phyloP scores from a whole-genome alignment of 2,329 filamentous ascomycete species.

The Colletotrichum somersetense region DNA sequence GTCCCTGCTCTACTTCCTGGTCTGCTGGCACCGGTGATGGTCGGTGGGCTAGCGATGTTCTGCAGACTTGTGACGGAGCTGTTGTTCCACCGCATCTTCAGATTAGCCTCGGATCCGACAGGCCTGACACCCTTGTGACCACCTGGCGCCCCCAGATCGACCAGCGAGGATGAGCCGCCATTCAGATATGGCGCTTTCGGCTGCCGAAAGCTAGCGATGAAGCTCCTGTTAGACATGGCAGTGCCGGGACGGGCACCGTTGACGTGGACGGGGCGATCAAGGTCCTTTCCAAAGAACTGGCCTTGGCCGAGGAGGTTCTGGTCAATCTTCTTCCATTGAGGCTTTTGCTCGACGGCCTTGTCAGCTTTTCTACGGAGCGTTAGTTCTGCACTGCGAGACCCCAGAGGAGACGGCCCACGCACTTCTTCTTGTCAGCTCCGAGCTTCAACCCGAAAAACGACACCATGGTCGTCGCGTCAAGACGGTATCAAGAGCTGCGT shows the following conservation, averaged over 20 bases:
- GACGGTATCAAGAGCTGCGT: conserved; percentile 30
- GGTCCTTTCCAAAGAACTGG: conserved; percentile 53
- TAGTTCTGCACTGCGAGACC: not conserved
- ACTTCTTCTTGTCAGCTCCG: conserved; percentile 69
- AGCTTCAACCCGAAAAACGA: conserved; percentile 71
- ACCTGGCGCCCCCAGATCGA: conserved; percentile 54
- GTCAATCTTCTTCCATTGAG: conserved; percentile 50
- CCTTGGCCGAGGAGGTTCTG: conserved; percentile 51
- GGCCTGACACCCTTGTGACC: conserved; percentile 51
- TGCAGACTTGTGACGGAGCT: conserved; percentile 52
- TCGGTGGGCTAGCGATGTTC: conserved; percentile 48
- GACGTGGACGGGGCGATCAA: conserved; percentile 51
- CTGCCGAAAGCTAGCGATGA: conserved; percentile 43
- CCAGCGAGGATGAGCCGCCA: conserved; percentile 58
- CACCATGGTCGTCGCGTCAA: conserved; percentile 59
- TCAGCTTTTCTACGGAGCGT: conserved; percentile 42
- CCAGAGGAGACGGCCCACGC: not conserved
- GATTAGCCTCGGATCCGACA: conserved; percentile 55
- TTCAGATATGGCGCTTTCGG: conserved; percentile 52
- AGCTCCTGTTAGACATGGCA: conserved; percentile 50
- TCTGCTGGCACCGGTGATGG: conserved; percentile 44
- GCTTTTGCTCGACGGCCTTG: conserved; percentile 43
- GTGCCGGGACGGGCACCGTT: conserved; percentile 52
- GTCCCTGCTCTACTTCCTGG: conserved; percentile 51
- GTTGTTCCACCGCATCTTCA: conserved; percentile 54